phyloP scores from a whole-genome alignment of 371 early-diverging fungal genomes.

The Rhizomucor pusillus region DNA sequence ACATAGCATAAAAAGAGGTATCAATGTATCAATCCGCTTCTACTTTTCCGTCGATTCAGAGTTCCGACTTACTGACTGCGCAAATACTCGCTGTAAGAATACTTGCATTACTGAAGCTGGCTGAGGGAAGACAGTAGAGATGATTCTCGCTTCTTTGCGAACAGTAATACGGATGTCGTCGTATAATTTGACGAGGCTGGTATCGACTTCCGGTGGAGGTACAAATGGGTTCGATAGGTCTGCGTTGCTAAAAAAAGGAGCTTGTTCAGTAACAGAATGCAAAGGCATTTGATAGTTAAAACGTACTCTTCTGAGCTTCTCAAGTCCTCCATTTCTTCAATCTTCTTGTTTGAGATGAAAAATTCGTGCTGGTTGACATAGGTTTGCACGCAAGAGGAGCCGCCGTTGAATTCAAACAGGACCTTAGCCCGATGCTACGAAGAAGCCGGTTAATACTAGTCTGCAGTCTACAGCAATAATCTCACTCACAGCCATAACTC shows the following conservation, averaged over 20 bases:
- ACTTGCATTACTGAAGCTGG: constrained; percentile 87
- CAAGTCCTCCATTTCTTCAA: constrained; percentile 54
- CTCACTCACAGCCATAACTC: constrained; percentile 66
- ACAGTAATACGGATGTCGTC: constrained; percentile 81
- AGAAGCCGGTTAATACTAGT: background rate
- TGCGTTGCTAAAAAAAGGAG: constrained; percentile 19
- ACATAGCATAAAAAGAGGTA: too few relatives aligned
- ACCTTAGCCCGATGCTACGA: constrained; percentile 79
- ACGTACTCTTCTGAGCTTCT: constrained; percentile 47
- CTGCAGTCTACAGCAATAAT: too few relatives aligned
- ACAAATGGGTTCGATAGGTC: constrained; percentile 43
- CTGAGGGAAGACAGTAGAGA: constrained; percentile 92
- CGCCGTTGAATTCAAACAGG: constrained; percentile 93
- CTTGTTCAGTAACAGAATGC: background rate
- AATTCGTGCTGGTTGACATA: constrained; percentile 97
- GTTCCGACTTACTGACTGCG: constrained; percentile 88
- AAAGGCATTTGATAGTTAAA: background rate
- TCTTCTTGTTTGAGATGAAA: constrained; percentile 80
- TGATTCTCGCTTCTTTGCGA: constrained; percentile 83
- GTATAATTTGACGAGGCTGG: constrained; percentile 74
- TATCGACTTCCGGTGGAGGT: constrained; percentile 73
- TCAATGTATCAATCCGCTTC: too few relatives aligned
- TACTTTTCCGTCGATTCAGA: too few relatives aligned
- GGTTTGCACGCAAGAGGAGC: constrained; percentile 88
- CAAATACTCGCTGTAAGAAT: constrained; percentile 92